Percentiles rank a stretch among this genome's conserved stretches.
These are phyloP conservation scores for Pythium phragmitis DNA, from an alignment of 352 stramenopile species.

Conservation along the genomic window DNA sequence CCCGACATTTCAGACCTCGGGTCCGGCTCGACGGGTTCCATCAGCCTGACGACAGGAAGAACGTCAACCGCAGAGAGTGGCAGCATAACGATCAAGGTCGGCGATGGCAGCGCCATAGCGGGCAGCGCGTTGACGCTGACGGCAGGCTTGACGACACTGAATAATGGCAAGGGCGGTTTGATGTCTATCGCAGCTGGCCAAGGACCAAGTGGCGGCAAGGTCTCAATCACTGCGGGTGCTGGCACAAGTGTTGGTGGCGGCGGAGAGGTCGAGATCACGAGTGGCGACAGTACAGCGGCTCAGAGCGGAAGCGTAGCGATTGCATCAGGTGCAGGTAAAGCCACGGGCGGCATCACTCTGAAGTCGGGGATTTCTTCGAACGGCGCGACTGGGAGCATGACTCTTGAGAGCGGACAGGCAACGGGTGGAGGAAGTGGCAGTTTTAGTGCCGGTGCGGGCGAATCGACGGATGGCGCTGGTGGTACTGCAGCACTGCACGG, in stretches of 20 bases:
- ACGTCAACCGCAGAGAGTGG: slow-evolving; percentile 23
- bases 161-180: slow-evolving; percentile 35
- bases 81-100: slow-evolving; percentile 41
- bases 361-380: slow-evolving; percentile 31
- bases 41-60: slow-evolving; percentile 18
- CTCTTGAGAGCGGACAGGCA: slow-evolving; percentile 22
- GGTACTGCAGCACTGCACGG: slow-evolving; percentile 33
- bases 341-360: slow-evolving; percentile 28
- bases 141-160: slow-evolving; percentile 35
- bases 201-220: slow-evolving; percentile 26
- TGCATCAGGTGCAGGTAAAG: slow-evolving; percentile 18
- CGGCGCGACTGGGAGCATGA: slow-evolving; percentile 20
- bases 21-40: slow-evolving; percentile 23
- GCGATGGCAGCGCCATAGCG: slow-evolving; percentile 34
- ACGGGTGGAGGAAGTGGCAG: slow-evolving; percentile 19
- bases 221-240: slow-evolving; percentile 34
- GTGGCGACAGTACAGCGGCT: slow-evolving; percentile 32
- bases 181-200: slow-evolving; percentile 42
- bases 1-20: slow-evolving; percentile 12
- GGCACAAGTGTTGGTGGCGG: slow-evolving; percentile 49
- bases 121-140: slow-evolving; percentile 41
- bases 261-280: slow-evolving; percentile 37
- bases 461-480: slow-evolving; percentile 20
- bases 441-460: slow-evolving; percentile 21
- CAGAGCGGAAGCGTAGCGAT: slow-evolving; percentile 30